phyloP scores from a whole-genome alignment of 441 rosid genomes.

The Biscutella laevigata region DNA sequence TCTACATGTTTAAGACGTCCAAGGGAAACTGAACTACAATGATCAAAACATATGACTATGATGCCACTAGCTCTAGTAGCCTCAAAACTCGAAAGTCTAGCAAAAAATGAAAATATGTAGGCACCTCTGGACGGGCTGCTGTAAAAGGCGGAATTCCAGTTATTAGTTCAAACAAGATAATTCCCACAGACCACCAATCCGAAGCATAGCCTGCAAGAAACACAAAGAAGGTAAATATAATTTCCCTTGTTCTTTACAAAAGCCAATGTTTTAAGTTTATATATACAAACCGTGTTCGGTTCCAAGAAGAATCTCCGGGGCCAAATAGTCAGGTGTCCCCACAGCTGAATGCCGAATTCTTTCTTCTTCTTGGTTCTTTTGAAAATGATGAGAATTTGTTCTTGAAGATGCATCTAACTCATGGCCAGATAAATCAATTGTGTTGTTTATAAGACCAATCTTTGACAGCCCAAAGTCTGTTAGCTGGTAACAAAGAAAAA shows the following conservation, averaged over 20 bases:
- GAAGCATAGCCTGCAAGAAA: slow-evolving; percentile 61
- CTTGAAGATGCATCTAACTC: slow-evolving; percentile 31
- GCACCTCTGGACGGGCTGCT: slow-evolving; percentile 67
- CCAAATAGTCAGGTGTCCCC: slow-evolving; percentile 85
- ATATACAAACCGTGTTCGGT: slow-evolving; percentile 56
- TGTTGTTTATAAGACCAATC: slow-evolving; percentile 79
- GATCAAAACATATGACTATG: neutral
- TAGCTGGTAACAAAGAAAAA: slow-evolving; percentile 49
- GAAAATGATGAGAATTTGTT: slow-evolving; percentile 30
- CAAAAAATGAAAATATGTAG: slow-evolving; percentile 3
- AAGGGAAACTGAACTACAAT: neutral
- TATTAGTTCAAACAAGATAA: slow-evolving; percentile 68
- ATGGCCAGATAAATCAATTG: slow-evolving; percentile 60
- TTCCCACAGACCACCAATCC: slow-evolving; percentile 94
- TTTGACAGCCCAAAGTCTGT: slow-evolving; percentile 87
- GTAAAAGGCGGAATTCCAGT: slow-evolving; percentile 81
- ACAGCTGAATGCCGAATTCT: slow-evolving; percentile 53
- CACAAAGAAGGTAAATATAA: slow-evolving; percentile 23
- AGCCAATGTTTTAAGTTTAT: slow-evolving; percentile 12
- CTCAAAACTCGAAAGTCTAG: neutral
- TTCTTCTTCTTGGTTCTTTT: slow-evolving; percentile 36
- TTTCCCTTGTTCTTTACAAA: neutral
- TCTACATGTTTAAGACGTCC: neutral
- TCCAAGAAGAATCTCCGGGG: slow-evolving; percentile 92
- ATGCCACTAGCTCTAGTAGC: slow-evolving; percentile 5